These are phyloP conservation scores for Dalbergia cochinchinensis DNA, from an alignment of 306 rosid species.

Conservation along the genomic window DNA sequence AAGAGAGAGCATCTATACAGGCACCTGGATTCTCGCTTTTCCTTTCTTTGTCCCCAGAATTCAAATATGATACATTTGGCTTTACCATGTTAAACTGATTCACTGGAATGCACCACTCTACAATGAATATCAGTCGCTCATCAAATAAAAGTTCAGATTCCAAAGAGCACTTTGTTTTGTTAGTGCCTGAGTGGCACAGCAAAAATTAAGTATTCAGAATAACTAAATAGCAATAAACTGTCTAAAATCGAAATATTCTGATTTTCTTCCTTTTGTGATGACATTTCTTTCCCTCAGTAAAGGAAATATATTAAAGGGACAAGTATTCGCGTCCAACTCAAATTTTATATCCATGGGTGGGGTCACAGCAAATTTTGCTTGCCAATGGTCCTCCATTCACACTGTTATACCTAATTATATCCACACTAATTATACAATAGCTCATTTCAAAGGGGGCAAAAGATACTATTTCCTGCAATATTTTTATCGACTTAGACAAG, in stretches of 20 bases:
- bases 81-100: not conserved
- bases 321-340: constrained; percentile 12
- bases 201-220: not conserved
- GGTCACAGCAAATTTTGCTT: constrained; percentile 19
- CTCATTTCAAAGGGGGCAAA: not conserved
- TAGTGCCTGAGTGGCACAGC: not conserved
- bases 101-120: not conserved
- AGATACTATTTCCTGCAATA: not conserved
- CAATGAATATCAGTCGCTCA: not conserved
- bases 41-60: constrained; percentile 15
- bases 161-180: not conserved
- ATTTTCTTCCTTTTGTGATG: too few relatives aligned
- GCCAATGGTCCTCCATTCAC: not conserved
- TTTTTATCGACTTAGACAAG: not conserved
- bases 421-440: not conserved
- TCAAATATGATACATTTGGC: not conserved
- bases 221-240: not conserved
- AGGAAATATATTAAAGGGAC: not conserved
- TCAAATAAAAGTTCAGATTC: not conserved
- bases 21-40: constrained; percentile 48
- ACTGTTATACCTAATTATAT: not conserved
- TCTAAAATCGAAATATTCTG: constrained; percentile 10
- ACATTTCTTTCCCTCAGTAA: not conserved
- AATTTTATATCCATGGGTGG: not conserved
- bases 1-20: constrained; percentile 47